Evolutionary conservation across 2,329 filamentous ascomycete species (phyloP).

Genomic region (Ophiostoma sp.): DNA sequence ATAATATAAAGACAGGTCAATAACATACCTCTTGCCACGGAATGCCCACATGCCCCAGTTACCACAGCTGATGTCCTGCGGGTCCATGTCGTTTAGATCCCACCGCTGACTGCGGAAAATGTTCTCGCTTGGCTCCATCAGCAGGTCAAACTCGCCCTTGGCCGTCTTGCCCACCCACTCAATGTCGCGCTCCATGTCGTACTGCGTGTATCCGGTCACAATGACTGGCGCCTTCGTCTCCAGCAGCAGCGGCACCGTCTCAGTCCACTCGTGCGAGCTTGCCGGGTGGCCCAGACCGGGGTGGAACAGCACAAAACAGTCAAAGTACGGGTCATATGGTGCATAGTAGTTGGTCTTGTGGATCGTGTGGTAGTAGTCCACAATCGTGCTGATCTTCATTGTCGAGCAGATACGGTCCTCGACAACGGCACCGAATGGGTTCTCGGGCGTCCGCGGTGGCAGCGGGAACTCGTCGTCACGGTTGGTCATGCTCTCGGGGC

Average conservation of each 20-base stretch:
- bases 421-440: conserved; percentile 89
- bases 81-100: conserved; percentile 94
- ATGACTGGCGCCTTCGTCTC: conserved; percentile 95
- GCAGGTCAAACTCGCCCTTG: conserved; percentile 82
- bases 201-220: conserved; percentile 92
- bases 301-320: conserved; percentile 95
- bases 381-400: conserved; percentile 95
- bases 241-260: conserved; percentile 80
- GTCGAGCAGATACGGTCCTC: conserved; percentile 83
- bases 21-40: conserved; percentile 83
- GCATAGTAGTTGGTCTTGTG: conserved; percentile 86
- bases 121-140: conserved; percentile 91
- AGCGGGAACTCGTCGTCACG: conserved; percentile 89
- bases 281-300: conserved; percentile 93
- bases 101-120: conserved; percentile 87
- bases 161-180: conserved; percentile 83
- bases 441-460: conserved; percentile 73
- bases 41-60: conserved; percentile 99
- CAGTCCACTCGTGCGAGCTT: conserved; percentile 87
- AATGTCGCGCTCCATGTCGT: conserved; percentile 88
- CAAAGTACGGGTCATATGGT: conserved; percentile 96
- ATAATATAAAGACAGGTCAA: neutral
- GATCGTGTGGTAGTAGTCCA: conserved; percentile 96
- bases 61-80: conserved; percentile 86
- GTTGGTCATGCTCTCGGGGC: conserved; percentile 92